Conservation (phyloP, 1,284 basidiomycete genomes). For the Pyrrhoderma noxium region DNA sequence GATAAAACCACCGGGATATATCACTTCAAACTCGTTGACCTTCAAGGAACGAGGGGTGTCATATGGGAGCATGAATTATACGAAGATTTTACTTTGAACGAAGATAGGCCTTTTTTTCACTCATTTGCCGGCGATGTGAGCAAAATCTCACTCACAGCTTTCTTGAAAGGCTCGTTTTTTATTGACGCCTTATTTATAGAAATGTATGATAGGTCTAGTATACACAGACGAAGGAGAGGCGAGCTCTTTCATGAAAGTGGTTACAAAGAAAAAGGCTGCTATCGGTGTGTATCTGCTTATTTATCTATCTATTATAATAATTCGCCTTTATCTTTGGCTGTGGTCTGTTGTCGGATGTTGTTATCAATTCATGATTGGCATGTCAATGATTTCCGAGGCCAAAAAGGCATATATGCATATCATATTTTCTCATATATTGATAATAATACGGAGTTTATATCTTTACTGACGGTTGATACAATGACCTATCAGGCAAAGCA, state of each 20-base stretch:
- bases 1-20: constrained; percentile 56
- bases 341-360: no score
- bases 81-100: constrained; percentile 75
- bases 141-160: not conserved
- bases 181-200: constrained; percentile 33
- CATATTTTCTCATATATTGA: no score
- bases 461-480: not conserved
- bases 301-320: no score
- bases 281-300: constrained; percentile 36
- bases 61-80: constrained; percentile 96
- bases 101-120: constrained; percentile 91
- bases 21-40: constrained; percentile 74
- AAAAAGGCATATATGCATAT: no score
- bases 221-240: constrained; percentile 89
- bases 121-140: constrained; percentile 86
- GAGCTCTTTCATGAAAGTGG: constrained; percentile 84
- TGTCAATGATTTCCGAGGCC: no score
- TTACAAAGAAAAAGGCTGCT: constrained; percentile 62
- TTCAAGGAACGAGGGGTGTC: constrained; percentile 76
- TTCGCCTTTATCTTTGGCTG: no score
- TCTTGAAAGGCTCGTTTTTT: no score
- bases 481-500: constrained; percentile 24
- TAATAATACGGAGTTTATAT: constrained; percentile 5
- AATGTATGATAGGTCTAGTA: constrained; percentile 86
- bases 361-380: no score